phyloP scores from a whole-genome alignment of 306 rosid genomes.

The Comarum palustre region DNA sequence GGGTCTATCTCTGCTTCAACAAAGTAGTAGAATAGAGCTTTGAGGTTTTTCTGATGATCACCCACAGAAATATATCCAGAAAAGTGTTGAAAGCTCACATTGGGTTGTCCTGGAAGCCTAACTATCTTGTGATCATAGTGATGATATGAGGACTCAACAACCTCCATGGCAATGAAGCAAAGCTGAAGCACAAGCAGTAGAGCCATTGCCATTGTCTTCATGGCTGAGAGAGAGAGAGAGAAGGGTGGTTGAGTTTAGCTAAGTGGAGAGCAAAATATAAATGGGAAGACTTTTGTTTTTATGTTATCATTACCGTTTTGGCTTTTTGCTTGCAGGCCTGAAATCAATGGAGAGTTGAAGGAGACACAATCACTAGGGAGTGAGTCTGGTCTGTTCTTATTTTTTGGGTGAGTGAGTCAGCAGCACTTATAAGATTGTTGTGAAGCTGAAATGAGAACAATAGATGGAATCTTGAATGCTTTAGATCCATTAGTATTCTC shows the following conservation, averaged over 20 bases:
- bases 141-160: slow-evolving; percentile 27
- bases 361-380: slow-evolving; percentile 41
- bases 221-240: slow-evolving; percentile 19
- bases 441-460: slow-evolving; percentile 22
- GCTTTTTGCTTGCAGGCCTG: slow-evolving; percentile 57
- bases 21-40: slow-evolving; percentile 56
- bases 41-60: slow-evolving; percentile 25
- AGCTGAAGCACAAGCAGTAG: slow-evolving; percentile 28
- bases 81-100: slow-evolving; percentile 50
- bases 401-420: slow-evolving; percentile 38
- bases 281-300: slow-evolving; percentile 31
- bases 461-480: slow-evolving; percentile 24
- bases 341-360: slow-evolving; percentile 23
- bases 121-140: slow-evolving; percentile 42
- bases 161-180: slow-evolving; percentile 21
- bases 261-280: slow-evolving; percentile 25
- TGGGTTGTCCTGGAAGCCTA: slow-evolving; percentile 66
- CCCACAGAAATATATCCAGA: slow-evolving; percentile 58
- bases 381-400: slow-evolving; percentile 23
- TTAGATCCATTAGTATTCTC: slow-evolving; percentile 13
- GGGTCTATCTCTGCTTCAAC: slow-evolving; percentile 56
- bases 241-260: slow-evolving; percentile 25
- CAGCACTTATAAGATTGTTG: slow-evolving; percentile 12
- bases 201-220: slow-evolving; percentile 30
- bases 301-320: slow-evolving; percentile 44